phyloP scores from a whole-genome alignment of 1,284 basidiomycete species.

The Boletellus deceptivus region DNA sequence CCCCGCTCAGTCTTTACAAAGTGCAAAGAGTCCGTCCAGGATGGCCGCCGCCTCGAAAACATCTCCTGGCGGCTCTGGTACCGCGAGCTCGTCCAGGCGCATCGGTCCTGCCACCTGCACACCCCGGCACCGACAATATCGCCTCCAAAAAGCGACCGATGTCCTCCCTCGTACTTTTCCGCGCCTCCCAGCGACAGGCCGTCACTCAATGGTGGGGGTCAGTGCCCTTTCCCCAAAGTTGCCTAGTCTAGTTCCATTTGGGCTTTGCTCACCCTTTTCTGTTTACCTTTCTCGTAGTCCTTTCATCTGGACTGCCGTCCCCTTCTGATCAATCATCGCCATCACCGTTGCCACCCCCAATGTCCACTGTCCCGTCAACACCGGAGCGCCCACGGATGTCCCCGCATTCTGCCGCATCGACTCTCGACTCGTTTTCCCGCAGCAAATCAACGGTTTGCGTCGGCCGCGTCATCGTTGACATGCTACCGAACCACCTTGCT shows the following conservation, averaged over 20 bases:
- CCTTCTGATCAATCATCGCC: slow-evolving; percentile 32
- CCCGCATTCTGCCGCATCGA: slow-evolving; percentile 10
- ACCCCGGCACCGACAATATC: slow-evolving; percentile 35
- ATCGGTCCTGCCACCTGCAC: slow-evolving; percentile 26
- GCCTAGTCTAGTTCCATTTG: slow-evolving; percentile 9
- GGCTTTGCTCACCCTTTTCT: slow-evolving; percentile 16
- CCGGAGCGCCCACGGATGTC: slow-evolving; percentile 32
- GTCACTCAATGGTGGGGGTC: slow-evolving; percentile 16
- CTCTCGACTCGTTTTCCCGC: slow-evolving; percentile 14
- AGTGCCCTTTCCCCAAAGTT: slow-evolving; percentile 15
- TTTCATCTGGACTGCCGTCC: slow-evolving; percentile 24
- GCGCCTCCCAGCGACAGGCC: slow-evolving; percentile 10
- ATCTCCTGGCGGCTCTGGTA: slow-evolving; percentile 86
- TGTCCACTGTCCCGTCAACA: slow-evolving; percentile 23
- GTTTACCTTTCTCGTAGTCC: slow-evolving; percentile 21
- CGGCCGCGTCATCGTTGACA: slow-evolving; percentile 57
- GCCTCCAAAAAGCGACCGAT: slow-evolving; percentile 22
- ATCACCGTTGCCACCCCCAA: slow-evolving; percentile 26
- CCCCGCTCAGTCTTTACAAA: slow-evolving; percentile 71
- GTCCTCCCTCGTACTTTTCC: slow-evolving; percentile 26
- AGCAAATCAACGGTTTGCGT: slow-evolving; percentile 36
- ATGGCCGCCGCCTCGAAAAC: slow-evolving; percentile 79
- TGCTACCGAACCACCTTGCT: slow-evolving; percentile 40
- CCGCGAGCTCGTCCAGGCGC: slow-evolving; percentile 51
- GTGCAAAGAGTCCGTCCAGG: slow-evolving; percentile 74